Evolutionary conservation across 2,329 filamentous ascomycete genomes (phyloP), one percentile per base, ranked within the genome.

Genomic region (Rutstroemia sydowiana): DNA sequence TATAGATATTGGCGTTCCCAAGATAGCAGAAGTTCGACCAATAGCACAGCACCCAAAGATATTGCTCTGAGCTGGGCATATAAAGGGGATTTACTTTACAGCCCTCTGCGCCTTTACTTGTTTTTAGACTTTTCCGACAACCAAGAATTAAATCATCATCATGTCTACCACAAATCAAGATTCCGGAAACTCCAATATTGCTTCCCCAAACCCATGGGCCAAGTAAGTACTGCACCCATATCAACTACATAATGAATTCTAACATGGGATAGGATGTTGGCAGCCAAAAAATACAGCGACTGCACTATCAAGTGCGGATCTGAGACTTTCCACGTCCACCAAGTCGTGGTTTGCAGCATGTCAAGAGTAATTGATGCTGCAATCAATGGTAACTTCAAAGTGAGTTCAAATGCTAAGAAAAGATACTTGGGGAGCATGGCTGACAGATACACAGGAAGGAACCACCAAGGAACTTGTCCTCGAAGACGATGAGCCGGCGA

Each of bases 251-350:
- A n/a, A n/a, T n/a, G 34, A 37, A 16, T 18, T 9, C 4, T 37
- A 18, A 18, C 7, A 37, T 6, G 5, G 1, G 40, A 14, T 1
- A 42, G 40, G 21, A 30, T 45, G 26, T 10, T 9, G 2, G 18
- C 28, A 3, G 16, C 10, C 26, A 31, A 31, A 2, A 14, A 51
- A 21, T 58, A 56, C 39, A 55, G 45, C 8, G 56, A 62, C 26
- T 14, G 60, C 1, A 54, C 30, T 3, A 57, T 60, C 18, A 37
- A 28, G 32, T 59, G 56, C 21, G 21, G 53, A n/a, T 47, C 23
- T 3, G 30, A 21, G 5, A 30, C 32, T 2, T 61, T 53, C 32
- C 46, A 49, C 5, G 59, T 57, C 11, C 61, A 62, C 45, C 48
- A 46, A 28, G 45, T 28, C 13, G 26, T 57, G 6, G 43, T 61